Base-by-base conservation (phyloP, 2,329 filamentous ascomycete species). In the Parascedosporium putredinis region DNA sequence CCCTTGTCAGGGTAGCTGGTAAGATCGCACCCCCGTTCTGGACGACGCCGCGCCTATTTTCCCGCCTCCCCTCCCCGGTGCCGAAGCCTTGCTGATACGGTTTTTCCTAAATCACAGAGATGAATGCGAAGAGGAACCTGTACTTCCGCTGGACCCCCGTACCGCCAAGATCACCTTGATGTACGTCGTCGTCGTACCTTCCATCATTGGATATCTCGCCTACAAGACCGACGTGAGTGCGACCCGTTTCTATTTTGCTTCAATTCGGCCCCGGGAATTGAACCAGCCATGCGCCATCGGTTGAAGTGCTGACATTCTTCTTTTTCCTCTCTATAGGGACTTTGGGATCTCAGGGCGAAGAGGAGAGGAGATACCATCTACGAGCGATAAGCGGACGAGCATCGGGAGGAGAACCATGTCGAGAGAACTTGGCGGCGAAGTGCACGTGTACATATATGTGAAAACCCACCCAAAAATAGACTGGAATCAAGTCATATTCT, bases 131-230 rank as follows among this genome's bases (percentile, higher is more conserved):
- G 73, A 85, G 93, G 57, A 84, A 90, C 79, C 88, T 88, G 71
- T 95, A 88, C 79, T 98, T 97, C 79, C 80, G 88, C 67, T 97
- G 88, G 88, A 97, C 86, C 31, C 78, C 81, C 78, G 86, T 61
- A 95, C 88, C 43, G 88, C 88, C 25, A 81, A 79, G 71, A 68
- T 96, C 61, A 83, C 84, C 4, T 80, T 96, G 63, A 73, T 84
- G 55, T 96, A 91, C 67, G 77, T 85, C 52, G 71, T 82, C 29
- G 71, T 83, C 49, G 78, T 96, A 40, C 93, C 93, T 6, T 67
- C 71, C 36, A 72, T 86, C 51, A 59, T 95, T 9, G 82, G 82
- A 44, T 82, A 83, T 62, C 62, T 87, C 51, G 88, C 81, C 52
- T 94, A 86, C 65, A 81, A 79, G 62, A 90, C 84, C 54, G 91